Conservation (phyloP, 116 monocot genomes). For the Dioscorea cayenensis region DNA sequence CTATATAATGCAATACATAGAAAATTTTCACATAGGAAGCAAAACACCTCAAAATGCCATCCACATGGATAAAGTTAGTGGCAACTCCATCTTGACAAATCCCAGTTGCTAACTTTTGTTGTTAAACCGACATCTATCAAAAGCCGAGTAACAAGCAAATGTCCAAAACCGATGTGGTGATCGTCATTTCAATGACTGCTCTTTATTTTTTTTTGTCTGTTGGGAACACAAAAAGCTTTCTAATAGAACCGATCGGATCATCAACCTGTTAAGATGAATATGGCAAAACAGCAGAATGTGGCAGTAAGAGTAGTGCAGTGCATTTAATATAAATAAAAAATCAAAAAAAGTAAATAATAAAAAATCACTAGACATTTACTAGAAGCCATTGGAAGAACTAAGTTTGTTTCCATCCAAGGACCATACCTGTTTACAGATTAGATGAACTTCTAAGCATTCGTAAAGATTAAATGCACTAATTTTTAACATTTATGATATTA, state of each 20-base stretch:
- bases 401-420: slow-evolving; percentile 92
- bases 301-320: too few relatives aligned
- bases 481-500: not conserved
- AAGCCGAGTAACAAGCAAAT: not conserved
- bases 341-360: too few relatives aligned
- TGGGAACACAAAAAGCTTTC: slow-evolving; percentile 61
- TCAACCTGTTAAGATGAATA: slow-evolving; percentile 17
- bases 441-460: not conserved
- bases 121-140: not conserved
- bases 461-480: not conserved
- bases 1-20: too few relatives aligned
- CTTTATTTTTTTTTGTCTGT: slow-evolving; percentile 29
- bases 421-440: slow-evolving; percentile 49
- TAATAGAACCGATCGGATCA: slow-evolving; percentile 57
- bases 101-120: too few relatives aligned
- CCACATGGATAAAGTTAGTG: too few relatives aligned
- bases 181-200: slow-evolving; percentile 1
- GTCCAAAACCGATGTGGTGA: not conserved
- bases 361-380: slow-evolving; percentile 74
- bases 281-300: not conserved
- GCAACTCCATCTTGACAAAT: too few relatives aligned
- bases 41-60: too few relatives aligned
- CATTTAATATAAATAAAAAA: too few relatives aligned
- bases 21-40: too few relatives aligned
- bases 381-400: slow-evolving; percentile 57